Base-by-base conservation (phyloP, 148 eudicot species). In the Hydrangea macrophylla region DNA sequence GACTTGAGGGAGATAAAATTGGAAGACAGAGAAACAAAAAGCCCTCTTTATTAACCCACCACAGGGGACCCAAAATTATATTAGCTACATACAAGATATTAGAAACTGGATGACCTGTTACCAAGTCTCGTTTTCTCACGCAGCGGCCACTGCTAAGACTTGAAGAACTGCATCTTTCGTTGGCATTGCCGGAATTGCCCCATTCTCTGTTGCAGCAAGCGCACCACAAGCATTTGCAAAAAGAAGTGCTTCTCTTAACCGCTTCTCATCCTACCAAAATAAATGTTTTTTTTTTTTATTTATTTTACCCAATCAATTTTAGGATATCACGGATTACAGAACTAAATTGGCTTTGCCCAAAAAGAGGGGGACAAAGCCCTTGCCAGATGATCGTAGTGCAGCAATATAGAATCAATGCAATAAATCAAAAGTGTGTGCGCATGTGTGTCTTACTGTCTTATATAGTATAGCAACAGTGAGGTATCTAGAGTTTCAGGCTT, bases 161-260 rank as follows among this genome's bases (percentile, higher is more conserved):
- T 79, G 33, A 18, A 76, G 72, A 35, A 84, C 87, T 60, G 65
- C 78, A 30, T 75, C 84, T 73, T 68, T 68, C 2, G 80, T 81
- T 1, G 87, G 87, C 35, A 84, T 40, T 9, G 80, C 69, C 0
- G 87, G 87, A 32, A 84, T 84, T 30, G 87, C 87, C 39, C 87
- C 87, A 70, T 75, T 84, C 73, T 84, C 65, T 17, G 80, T 84
- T 10, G 78, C 84, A 0, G 87, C 81, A 22, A 76, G 78, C 27
- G 87, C 87, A 17, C 87, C 87, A 39, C 87, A 84, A 9, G 77
- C 84, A 30, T 84, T 84, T 60, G 87, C 84, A 68, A 78, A 84
- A 24, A 27, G 31, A 69, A 84, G 53, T 25, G 78, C 87, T 67
- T 84, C 76, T 28, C 70, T 70, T 37, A 84, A 55, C 63, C 71